Evolutionary conservation across 140 eudicot species (phyloP), one percentile per base, ranked within the genome.

Genomic region (Cichorium intybus): DNA sequence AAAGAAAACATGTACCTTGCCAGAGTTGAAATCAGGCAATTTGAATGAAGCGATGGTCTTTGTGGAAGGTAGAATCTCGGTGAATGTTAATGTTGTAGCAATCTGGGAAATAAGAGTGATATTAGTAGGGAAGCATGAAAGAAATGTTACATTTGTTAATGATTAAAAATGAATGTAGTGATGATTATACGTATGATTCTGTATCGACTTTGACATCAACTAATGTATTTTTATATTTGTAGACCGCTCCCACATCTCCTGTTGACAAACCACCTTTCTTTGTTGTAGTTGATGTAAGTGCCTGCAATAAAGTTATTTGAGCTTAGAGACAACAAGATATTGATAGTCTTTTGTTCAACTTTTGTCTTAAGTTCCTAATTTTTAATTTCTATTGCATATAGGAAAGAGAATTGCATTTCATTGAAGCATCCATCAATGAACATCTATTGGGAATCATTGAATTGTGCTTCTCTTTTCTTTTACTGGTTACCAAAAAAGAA

Each of bases 161-260:
- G n/a, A n/a, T n/a, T n/a, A n/a, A n/a, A n/a, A n/a, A n/a, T n/a
- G n/a, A n/a, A n/a, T n/a, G n/a, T n/a, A n/a, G n/a, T n/a, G n/a
- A n/a, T n/a, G n/a, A n/a, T n/a, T n/a, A 24, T 27, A 92, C 99
- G 73, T 88, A 83, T 62, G 97, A 92, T 57, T 77, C 89, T 22
- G 99, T 92, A 74, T 92, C 97, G 62, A 88, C 82, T 84, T 85
- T 92, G 69, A 92, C 84, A 67, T 88, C 89, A 60, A 87, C 39
- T 70, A 79, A 69, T 37, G 87, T 65, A 48, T 92, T 88, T 33
- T 92, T 92, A 77, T 88, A 88, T 37, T 75, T 82, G 85, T 87
- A 90, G 41, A 68, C 77, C n/a, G 95, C 93, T 66, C 87, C 86
- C 55, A 92, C 95, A 83, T 92, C 93, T 53, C 96, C 96, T n/a